Base-by-base conservation (phyloP, 257 asterid genomes). In the Solanum medicagineum region DNA sequence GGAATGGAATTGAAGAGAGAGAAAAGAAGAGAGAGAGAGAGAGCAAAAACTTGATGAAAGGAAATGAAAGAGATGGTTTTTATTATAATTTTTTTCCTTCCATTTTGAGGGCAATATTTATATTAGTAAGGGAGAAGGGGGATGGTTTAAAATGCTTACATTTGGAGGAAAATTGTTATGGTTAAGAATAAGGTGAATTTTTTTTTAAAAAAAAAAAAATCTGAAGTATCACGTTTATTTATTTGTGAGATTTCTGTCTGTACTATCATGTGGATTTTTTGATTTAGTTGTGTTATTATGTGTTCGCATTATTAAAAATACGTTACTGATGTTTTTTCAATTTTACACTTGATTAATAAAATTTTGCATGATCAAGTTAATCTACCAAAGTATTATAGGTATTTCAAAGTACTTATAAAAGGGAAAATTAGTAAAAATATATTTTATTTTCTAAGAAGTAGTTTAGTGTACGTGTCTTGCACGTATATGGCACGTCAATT, bases 21-120 rank as follows among this genome's bases (percentile, higher is more conserved):
- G 54, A 10, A 22, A 60, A 36, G 55, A 65, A 15, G 20, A 26
- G 73, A 26, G 60, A 26, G 73, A 26, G 60, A 8, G 59, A 74
- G 8, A 60, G 86, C 11, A 56, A 84, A 84, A 89, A 83, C 88
- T 86, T 85, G 65, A 54, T 45, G 89, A 16, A 11, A 86, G 29
- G 66, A 79, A 54, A 29, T 77, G 49, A 6, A 45, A 44, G 8
- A 42, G 63, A 47, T 49, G 22, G 17, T 26, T 60, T 45, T 45
- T 71, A 40, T 57, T 14, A 36, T 36, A 36, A 36, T 4, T 36
- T 15, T 1, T 36, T 36, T 69, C 19, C 44, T 14, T 60, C 79
- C 29, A 81, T 22, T 5, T 60, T 73, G 40, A 22, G 83, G 85
- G 85, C 65, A 66, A 86, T 89, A 88, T 89, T 90, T 87, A 83